Evolutionary conservation across 2,329 filamentous ascomycete species (phyloP).

Genomic region (Chrysoporthe puriensis): DNA sequence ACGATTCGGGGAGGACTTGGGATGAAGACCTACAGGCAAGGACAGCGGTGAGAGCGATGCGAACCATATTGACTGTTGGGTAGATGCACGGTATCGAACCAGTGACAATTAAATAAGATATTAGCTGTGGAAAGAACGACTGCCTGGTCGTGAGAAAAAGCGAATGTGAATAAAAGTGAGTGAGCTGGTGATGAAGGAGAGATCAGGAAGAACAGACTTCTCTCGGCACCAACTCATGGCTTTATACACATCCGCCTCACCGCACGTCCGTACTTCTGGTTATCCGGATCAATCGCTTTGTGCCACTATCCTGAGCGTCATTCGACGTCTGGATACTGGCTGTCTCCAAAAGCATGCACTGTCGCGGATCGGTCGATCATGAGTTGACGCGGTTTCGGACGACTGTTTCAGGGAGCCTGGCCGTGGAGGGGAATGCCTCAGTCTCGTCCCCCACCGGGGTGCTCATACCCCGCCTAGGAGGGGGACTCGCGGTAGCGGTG

Average conservation of each 20-base stretch:
- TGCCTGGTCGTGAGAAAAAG: slow-evolving; percentile 16
- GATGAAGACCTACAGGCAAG: slow-evolving; percentile 34
- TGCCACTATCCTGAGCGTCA: background rate
- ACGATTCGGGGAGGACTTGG: background rate
- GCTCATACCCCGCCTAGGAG: background rate
- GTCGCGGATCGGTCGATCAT: slow-evolving; percentile 24
- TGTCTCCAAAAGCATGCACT: background rate
- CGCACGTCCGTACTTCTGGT: background rate
- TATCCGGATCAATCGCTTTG: background rate
- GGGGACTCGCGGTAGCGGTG: background rate
- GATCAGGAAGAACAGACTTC: background rate
- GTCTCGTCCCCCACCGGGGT: background rate
- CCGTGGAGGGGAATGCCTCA: background rate
- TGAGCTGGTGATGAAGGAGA: background rate
- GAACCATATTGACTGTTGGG: slow-evolving; percentile 44
- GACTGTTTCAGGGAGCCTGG: slow-evolving; percentile 7
- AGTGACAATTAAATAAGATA: background rate
- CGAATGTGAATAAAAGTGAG: slow-evolving; percentile 2
- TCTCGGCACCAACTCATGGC: slow-evolving; percentile 9
- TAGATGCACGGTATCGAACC: slow-evolving; percentile 37
- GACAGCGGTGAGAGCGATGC: slow-evolving; percentile 34
- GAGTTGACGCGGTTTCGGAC: slow-evolving; percentile 7
- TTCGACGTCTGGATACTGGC: background rate
- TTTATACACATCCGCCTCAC: background rate
- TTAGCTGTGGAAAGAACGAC: slow-evolving; percentile 13